These are phyloP conservation scores for Globisporangium lucens DNA, from an alignment of 352 stramenopile species.

Conservation along the genomic window DNA sequence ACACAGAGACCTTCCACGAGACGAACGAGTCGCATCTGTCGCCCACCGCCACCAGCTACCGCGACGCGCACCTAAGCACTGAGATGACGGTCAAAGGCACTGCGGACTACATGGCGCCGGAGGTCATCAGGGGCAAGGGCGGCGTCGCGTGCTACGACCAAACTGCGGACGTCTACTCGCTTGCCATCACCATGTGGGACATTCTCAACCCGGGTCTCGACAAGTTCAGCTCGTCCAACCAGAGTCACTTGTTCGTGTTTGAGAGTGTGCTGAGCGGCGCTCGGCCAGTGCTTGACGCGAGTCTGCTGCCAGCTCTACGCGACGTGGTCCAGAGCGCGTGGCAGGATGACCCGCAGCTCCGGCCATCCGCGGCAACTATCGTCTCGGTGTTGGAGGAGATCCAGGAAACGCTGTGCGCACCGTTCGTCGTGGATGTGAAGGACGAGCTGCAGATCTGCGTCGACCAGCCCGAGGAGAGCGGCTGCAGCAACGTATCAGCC, in stretches of 20 bases:
- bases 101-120: constrained; percentile 37
- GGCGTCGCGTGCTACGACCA: constrained; percentile 50
- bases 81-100: constrained; percentile 63
- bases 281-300: constrained; percentile 31
- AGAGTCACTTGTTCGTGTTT: constrained; percentile 43
- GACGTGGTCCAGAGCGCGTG: constrained; percentile 41
- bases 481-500: neutral
- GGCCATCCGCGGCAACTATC: constrained; percentile 37
- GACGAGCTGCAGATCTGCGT: constrained; percentile 21
- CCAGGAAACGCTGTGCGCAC: constrained; percentile 34
- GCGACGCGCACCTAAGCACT: constrained; percentile 32
- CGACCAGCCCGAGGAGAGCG: constrained; percentile 9
- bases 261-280: constrained; percentile 34
- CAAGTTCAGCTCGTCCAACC: constrained; percentile 31
- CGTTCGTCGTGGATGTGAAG: constrained; percentile 30
- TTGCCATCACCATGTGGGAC: constrained; percentile 74
- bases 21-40: too few species aligned
- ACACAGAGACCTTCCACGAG: too few species aligned
- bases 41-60: constrained; percentile 2
- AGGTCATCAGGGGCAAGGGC: constrained; percentile 63
- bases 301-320: constrained; percentile 29
- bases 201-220: constrained; percentile 38
- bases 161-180: constrained; percentile 61
- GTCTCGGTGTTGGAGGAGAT: constrained; percentile 40
- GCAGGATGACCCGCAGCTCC: constrained; percentile 32